Evolutionary conservation across 2,329 filamentous ascomycete genomes (phyloP).

Genomic region (Aspergillus brasiliensis): DNA sequence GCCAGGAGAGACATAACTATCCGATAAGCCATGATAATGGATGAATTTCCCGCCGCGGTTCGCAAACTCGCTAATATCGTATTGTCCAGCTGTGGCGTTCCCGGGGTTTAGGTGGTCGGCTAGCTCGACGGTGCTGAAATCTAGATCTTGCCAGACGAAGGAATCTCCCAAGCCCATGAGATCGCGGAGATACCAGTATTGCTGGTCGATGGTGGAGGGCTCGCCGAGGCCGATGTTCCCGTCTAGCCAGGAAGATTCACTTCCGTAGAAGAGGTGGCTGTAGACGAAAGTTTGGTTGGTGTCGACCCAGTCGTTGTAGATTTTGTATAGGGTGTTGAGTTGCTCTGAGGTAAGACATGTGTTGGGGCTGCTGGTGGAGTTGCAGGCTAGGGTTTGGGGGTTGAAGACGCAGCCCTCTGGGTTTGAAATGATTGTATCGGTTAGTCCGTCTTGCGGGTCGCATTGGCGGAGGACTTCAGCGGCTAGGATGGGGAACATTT

Average conservation of each 20-base stretch:
- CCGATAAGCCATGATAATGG: background rate
- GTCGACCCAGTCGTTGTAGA: conserved; percentile 4
- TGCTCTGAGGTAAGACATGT: background rate
- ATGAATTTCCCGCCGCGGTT: background rate
- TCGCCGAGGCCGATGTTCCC: background rate
- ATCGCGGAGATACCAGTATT: background rate
- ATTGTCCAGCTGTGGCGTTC: background rate
- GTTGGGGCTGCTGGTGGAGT: background rate
- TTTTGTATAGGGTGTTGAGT: background rate
- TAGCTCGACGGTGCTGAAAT: background rate
- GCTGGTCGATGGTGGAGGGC: background rate
- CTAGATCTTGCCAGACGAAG: background rate
- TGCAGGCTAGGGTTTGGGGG: background rate
- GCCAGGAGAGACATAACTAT: background rate
- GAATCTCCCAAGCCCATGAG: background rate
- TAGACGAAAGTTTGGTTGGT: conserved; percentile 1
- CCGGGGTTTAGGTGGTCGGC: background rate
- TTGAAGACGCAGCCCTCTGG: background rate
- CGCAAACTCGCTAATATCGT: background rate
- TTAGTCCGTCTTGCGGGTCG: background rate
- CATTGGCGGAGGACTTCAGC: background rate
- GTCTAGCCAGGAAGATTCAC: background rate
- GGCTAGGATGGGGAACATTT: background rate
- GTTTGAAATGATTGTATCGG: background rate
- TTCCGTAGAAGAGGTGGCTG: background rate